phyloP scores from a whole-genome alignment of 345 rosid genomes.

The Triadica sebifera region DNA sequence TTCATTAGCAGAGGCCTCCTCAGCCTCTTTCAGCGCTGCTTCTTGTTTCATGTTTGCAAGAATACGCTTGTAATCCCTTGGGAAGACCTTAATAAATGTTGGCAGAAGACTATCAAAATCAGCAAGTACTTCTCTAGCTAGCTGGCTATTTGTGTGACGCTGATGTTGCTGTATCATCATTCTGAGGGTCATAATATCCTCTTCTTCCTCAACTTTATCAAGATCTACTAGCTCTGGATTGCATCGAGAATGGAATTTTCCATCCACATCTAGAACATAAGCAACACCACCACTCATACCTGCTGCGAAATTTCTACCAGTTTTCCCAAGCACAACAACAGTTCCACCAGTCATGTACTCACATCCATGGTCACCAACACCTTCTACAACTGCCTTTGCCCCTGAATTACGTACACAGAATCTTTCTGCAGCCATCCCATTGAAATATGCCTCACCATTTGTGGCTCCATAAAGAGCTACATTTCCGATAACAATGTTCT shows the following conservation, averaged over 20 bases:
- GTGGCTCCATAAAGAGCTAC: constrained; percentile 98
- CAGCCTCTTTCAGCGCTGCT: constrained; percentile 43
- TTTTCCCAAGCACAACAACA: constrained; percentile 91
- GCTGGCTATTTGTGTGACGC: constrained; percentile 81
- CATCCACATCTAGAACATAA: constrained; percentile 83
- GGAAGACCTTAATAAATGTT: constrained; percentile 86
- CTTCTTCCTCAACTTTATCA: constrained; percentile 89
- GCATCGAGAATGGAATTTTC: constrained; percentile 76
- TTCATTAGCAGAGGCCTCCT: constrained; percentile 43
- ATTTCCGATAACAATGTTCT: constrained; percentile 90
- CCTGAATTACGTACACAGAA: constrained; percentile 99
- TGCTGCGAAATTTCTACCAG: constrained; percentile 98
- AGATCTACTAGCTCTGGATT: constrained; percentile 91
- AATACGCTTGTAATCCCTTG: constrained; percentile 92
- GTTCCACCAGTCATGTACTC: constrained; percentile 99
- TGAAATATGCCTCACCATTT: constrained; percentile 87
- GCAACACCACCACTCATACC: constrained; percentile 99
- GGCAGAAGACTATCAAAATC: constrained; percentile 73
- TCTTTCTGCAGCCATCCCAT: constrained; percentile 99
- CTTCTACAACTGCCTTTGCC: constrained; percentile 95
- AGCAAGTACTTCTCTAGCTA: constrained; percentile 81
- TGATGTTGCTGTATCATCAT: constrained; percentile 99
- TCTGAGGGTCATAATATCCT: constrained; percentile 74
- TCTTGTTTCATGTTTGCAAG: constrained; percentile 70
- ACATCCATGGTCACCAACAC: constrained; percentile 99